A percentile compares a stretch with the other conserved stretches of the same genome.
These are phyloP conservation scores for Skeletonema tropicum DNA, from an alignment of 108 stramenopile genomes.

Conservation along the genomic window DNA sequence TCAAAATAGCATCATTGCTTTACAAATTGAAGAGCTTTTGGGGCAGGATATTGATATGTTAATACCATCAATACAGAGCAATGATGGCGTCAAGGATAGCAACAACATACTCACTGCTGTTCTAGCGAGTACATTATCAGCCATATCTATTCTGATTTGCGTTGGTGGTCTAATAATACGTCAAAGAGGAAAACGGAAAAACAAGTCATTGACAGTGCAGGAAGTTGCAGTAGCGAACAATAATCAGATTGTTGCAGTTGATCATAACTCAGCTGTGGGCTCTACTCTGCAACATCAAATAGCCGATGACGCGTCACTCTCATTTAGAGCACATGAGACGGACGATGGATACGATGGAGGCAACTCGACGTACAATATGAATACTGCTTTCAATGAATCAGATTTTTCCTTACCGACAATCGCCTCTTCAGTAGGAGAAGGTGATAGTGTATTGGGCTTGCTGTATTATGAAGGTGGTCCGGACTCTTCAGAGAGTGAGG, in stretches of 20 bases:
- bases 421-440: background rate
- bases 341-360: constrained; percentile 1
- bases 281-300: background rate
- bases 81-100: background rate
- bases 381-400: background rate
- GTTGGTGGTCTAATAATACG: background rate
- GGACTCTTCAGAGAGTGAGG: background rate
- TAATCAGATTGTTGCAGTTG: background rate
- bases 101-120: background rate
- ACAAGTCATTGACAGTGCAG: background rate
- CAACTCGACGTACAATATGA: background rate
- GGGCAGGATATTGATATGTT: background rate
- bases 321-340: background rate
- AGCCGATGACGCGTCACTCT: background rate
- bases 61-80: background rate
- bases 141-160: background rate
- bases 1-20: background rate
- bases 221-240: background rate
- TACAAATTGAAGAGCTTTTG: background rate
- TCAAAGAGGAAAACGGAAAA: background rate
- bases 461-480: constrained; percentile 2
- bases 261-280: background rate
- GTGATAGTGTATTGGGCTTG: background rate
- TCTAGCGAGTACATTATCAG: background rate
- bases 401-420: background rate